Evolutionary conservation across 2,329 filamentous ascomycete genomes (phyloP), one percentile per base, ranked within the genome.

Genomic region (Penicillium sp.): DNA sequence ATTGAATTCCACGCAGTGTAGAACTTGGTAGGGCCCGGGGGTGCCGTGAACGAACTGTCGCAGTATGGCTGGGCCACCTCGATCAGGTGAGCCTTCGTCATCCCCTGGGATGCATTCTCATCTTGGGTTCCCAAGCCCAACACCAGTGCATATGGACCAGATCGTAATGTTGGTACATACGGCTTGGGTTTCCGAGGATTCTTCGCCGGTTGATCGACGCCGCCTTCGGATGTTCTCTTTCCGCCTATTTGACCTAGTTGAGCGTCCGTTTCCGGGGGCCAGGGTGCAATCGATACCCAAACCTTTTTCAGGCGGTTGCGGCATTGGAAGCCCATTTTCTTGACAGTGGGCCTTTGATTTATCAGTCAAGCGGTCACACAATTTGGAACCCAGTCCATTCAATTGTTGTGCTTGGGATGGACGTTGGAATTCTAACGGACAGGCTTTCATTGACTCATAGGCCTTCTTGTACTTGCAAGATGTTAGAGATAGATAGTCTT

Each of bases 1-100:
- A 91, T 89, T 1, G 86, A 88, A 60, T 80, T 85, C 87, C 87
- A 93, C 0, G 87, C 87, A 0, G 87, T 91, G 59, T 87, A 87
- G 59, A 80, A 86, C 49, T 82, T 85, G 10, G 76, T 82, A 0
- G 84, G 74, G 47, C 87, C 83, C 35, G 72, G 75, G 0, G 85
- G 83, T 0, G 78, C 80, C 0, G 78, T 84, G 59, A 88, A 89
- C 0, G 85, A 89, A 2, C 83, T 71, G 61, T 90, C 85, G 59
- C 83, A 88, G 64, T 86, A 75, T 6, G 79, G 79, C 60, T 91
- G 84, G 1, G 86, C 85, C 12, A 77, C 71, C 52, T 83, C 80
- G 40, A 89, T 83, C 3, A 89, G 69, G 49, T 86, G 77, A 6
- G 75, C 63, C 64, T 89, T 91, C 9, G 81, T 80, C 68, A 91